Evolutionary conservation across 805 yeast species (phyloP), one percentile per base, ranked within the genome.

Genomic region (Metschnikowia koreensis): DNA sequence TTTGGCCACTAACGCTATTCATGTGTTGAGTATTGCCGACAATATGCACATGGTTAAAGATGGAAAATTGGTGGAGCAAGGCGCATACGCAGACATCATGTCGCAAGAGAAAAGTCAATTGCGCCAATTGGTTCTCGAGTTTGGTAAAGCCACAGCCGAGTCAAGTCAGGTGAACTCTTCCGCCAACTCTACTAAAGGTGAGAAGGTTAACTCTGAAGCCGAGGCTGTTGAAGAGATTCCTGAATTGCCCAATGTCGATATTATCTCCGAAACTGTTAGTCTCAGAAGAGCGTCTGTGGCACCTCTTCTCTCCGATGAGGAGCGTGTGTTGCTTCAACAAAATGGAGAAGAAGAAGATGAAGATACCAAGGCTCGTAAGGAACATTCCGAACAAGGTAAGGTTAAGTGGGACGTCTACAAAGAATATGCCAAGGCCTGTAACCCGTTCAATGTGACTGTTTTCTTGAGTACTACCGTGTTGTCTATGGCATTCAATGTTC

Each of bases 331-430:
- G 34, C 52, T 51, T 8, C 53, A 53, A 44, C 79, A 74, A 41
- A 68, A 60, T 7, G 73, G 66, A n/a, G 76, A 67, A 26, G 67
- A 64, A 33, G 73, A 68, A 13, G 68, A 69, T 46, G 68, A 71
- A 54, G 72, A 73, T 61, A 27, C 76, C 48, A 58, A 66, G 61
- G 76, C 77, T 16, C 67, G 81, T 60, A 82, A 81, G 59, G 99
- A 94, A 69, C 91, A 83, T 58, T 81, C 87, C 52, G 97, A 94
- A 70, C 92, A 90, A 66, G 99, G 99, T 50, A 84, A 90, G 66
- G 99, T 94, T 51, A 87, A 89, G 64, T 87, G 96, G 91, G 75
- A 78, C 29, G 89, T 94, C 39, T 94, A 94, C 68, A 60, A 70
- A 53, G 88, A 83, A 54, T 94, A 94, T 66, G 96, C 96, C 26